These are phyloP conservation scores for Linnemannia exigua DNA, from an alignment of 192 early-diverging fungal species.

Conservation along the genomic window DNA sequence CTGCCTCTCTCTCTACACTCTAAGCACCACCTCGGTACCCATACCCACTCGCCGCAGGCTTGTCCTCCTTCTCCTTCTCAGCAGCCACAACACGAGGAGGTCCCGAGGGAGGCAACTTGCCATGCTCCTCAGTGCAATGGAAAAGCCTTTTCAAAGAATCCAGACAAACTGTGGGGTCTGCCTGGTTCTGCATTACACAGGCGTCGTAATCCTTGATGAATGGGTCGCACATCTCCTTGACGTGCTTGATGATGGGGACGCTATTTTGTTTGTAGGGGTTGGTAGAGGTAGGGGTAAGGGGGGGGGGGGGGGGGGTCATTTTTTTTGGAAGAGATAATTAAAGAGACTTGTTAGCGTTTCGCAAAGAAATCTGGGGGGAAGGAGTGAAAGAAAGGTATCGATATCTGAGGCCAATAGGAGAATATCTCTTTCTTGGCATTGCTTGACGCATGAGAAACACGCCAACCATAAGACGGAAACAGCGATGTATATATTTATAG, in stretches of 20 bases:
- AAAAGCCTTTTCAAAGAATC: conserved; percentile 65
- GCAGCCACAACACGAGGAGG: conserved; percentile 29
- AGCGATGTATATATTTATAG: not conserved
- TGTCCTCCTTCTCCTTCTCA: not conserved
- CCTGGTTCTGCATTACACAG: conserved; percentile 63
- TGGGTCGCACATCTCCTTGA: conserved; percentile 67
- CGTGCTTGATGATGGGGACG: conserved; percentile 70
- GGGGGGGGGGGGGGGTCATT: not conserved
- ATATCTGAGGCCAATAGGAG: not conserved
- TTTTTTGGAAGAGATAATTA: not conserved
- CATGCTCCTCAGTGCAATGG: conserved; percentile 67
- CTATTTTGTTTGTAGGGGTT: conserved; percentile 27
- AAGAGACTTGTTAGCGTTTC: not conserved
- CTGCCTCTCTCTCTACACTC: not conserved
- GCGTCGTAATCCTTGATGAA: conserved; percentile 67
- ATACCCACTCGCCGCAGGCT: conserved; percentile 27
- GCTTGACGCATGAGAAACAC: too few species aligned
- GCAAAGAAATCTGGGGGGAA: too few species aligned
- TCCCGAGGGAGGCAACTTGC: conserved; percentile 42
- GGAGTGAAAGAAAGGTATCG: not conserved
- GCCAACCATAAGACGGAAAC: too few species aligned
- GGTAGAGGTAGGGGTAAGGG: conserved; percentile 3
- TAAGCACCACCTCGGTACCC: conserved; percentile 44
- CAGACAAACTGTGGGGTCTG: conserved; percentile 64
- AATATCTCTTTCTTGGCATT: not conserved